Conservation (phyloP, 2,329 filamentous ascomycete species). For the Aspergillus puulaauensis region DNA sequence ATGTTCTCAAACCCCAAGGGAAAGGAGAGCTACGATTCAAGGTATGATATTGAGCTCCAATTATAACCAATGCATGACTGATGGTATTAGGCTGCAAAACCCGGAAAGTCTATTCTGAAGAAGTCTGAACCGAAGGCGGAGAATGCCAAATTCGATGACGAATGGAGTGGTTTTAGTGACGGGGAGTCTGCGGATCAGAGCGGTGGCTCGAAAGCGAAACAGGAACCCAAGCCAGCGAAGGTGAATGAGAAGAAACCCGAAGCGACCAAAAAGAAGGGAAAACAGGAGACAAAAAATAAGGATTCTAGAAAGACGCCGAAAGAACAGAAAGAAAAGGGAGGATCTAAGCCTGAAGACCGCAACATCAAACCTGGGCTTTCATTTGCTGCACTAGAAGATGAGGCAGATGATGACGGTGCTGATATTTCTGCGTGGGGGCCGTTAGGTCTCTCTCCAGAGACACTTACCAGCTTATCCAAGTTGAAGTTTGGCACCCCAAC, state of each 20-base stretch:
- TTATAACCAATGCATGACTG: slow-evolving; percentile 1
- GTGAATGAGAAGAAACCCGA: slow-evolving; percentile 16
- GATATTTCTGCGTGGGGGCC: slow-evolving; percentile 73
- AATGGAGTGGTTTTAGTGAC: slow-evolving; percentile 68
- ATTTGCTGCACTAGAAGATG: slow-evolving; percentile 39
- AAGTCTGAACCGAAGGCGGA: slow-evolving; percentile 17
- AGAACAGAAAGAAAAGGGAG: slow-evolving; percentile 28
- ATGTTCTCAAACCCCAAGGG: slow-evolving; percentile 69
- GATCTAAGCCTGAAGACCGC: slow-evolving; percentile 34
- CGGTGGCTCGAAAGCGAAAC: slow-evolving; percentile 10
- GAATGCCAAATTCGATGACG: slow-evolving; percentile 47
- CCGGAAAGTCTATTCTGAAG: slow-evolving; percentile 34
- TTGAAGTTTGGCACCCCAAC: slow-evolving; percentile 81
- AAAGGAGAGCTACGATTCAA: slow-evolving; percentile 47
- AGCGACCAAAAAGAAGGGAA: slow-evolving; percentile 19
- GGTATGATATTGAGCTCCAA: slow-evolving; percentile 25
- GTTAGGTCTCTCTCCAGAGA: slow-evolving; percentile 69
- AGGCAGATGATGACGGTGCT: slow-evolving; percentile 60
- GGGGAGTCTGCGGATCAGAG: slow-evolving; percentile 32
- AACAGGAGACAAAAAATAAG: slow-evolving; percentile 18
- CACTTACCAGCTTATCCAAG: slow-evolving; percentile 72
- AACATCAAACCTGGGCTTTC: slow-evolving; percentile 34
- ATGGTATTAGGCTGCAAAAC: slow-evolving; percentile 31
- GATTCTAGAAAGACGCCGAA: slow-evolving; percentile 14
- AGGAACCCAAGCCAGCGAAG: slow-evolving; percentile 15